These are phyloP conservation scores for Pyrenophora tritici-repentis DNA, from an alignment of 2,329 filamentous ascomycete genomes.

Conservation along the genomic window DNA sequence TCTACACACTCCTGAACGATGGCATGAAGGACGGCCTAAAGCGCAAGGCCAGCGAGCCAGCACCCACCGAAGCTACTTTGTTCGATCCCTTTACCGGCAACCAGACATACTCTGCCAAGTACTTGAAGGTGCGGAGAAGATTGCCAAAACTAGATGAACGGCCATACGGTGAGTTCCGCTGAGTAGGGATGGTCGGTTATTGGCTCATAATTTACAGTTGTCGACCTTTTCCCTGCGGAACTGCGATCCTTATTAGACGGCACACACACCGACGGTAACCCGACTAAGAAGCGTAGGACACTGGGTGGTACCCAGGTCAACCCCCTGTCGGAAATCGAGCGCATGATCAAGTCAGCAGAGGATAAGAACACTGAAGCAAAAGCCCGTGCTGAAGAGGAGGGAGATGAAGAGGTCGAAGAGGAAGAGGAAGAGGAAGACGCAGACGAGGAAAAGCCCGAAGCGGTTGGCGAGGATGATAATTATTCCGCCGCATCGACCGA, in stretches of 20 bases:
- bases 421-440: slow-evolving; percentile 54
- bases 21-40: slow-evolving; percentile 51
- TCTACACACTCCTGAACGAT: slow-evolving; percentile 61
- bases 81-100: slow-evolving; percentile 68
- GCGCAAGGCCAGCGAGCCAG: slow-evolving; percentile 45
- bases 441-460: slow-evolving; percentile 57
- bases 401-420: slow-evolving; percentile 53
- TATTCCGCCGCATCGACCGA: slow-evolving; percentile 59
- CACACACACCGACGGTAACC: slow-evolving; percentile 22
- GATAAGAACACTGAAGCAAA: slow-evolving; percentile 53
- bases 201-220: slow-evolving; percentile 48
- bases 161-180: slow-evolving; percentile 57
- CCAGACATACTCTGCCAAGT: slow-evolving; percentile 63
- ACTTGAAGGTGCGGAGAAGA: slow-evolving; percentile 60
- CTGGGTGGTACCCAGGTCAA: slow-evolving; percentile 43
- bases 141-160: slow-evolving; percentile 60
- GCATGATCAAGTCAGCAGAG: slow-evolving; percentile 52
- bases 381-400: slow-evolving; percentile 48
- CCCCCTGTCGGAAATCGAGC: slow-evolving; percentile 41
- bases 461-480: slow-evolving; percentile 64
- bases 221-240: slow-evolving; percentile 64
- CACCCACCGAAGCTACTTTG: slow-evolving; percentile 40
- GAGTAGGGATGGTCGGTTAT: background rate
- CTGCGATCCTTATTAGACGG: slow-evolving; percentile 60
- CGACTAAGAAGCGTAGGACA: slow-evolving; percentile 40